Evolutionary conservation across 2,329 filamentous ascomycete genomes (phyloP).

Genomic region (Pseudocercospora ulei): DNA sequence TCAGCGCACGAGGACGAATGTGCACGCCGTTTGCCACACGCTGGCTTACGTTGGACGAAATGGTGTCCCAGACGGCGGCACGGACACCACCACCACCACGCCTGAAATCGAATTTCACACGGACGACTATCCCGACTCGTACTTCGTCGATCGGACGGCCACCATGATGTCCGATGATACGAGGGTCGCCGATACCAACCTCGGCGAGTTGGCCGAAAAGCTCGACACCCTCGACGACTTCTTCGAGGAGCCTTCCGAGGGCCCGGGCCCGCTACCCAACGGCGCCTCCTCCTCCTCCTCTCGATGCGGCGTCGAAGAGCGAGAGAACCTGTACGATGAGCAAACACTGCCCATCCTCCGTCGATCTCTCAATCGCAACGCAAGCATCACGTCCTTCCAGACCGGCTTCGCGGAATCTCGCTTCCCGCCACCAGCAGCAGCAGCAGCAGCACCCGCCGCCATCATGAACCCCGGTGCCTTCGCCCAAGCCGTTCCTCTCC

Average conservation of each 20-base stretch:
- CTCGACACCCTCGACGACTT: constrained; percentile 49
- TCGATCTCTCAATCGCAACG: constrained; percentile 63
- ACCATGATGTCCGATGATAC: constrained; percentile 88
- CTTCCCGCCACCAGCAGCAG: constrained; percentile 46
- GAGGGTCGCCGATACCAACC: constrained; percentile 56
- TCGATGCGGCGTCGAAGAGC: constrained; percentile 40
- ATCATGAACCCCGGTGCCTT: constrained; percentile 52
- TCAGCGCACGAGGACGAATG: constrained; percentile 74
- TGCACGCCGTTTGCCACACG: constrained; percentile 92
- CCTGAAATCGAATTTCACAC: constrained; percentile 86
- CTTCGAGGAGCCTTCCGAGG: constrained; percentile 39
- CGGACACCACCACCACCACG: constrained; percentile 54
- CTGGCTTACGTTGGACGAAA: constrained; percentile 34
- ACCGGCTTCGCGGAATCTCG: constrained; percentile 72
- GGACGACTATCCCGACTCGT: constrained; percentile 71
- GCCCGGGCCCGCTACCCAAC: constrained; percentile 11
- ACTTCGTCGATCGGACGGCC: constrained; percentile 67
- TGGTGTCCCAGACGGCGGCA: constrained; percentile 39
- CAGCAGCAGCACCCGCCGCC: too few relatives aligned
- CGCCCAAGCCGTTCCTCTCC: constrained; percentile 32
- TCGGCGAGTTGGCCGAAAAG: constrained; percentile 66
- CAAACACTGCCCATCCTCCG: constrained; percentile 84
- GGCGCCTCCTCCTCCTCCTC: constrained; percentile 16
- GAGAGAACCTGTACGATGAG: constrained; percentile 80
- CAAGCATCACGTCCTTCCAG: constrained; percentile 67